Base-by-base conservation (phyloP, 352 stramenopile species). In the Pythium rhizo-oryzae region DNA sequence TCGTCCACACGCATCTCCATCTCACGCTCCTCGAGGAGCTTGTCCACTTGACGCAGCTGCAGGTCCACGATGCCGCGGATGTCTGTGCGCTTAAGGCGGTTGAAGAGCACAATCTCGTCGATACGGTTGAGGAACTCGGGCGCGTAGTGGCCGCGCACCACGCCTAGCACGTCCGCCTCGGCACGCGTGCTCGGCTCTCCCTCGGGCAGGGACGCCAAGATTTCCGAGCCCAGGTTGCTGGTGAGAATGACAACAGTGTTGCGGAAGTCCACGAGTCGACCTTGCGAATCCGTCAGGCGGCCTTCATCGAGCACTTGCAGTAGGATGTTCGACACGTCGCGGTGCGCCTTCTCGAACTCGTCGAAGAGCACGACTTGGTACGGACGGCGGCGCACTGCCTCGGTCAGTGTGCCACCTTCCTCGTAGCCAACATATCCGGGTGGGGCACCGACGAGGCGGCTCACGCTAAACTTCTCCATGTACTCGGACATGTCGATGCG, bases 221-320 rank as follows among this genome's bases (percentile, higher is more conserved):
- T 87, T 62, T 97, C 82, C 0, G 95, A 91, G 18, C 96, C 97
- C 65, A 99, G 85, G 77, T 99, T 99, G 0, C 85, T 98, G 28
- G 97, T 99, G 75, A 99, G 87, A 72, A 99, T 99, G 51, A 99
- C 91, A 49, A 99, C 94, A 1, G 94, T 96, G 73, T 99, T 99
- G 0, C 84, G 89, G 70, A 99, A 99, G 65, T 99, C 95, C 11
- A 99, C 92, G 21, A 93, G 98, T 25, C 93, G 79, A 59, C 97
- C 97, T 71, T 98, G 92, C 39, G 82, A 94, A 74, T 99, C 98
- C 8, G 97, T 99, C 49, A 99, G 72, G 8, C 97, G 90, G 15
- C 98, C 98, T 76, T 99, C 97, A 71, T 99, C 97, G 1, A 99
- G 77, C 9, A 99, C 77, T 80, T 99, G 97, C 11, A 99, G 76